Conservation (phyloP, 2,329 filamentous ascomycete species). For the Colletotrichum euphorbiae region DNA sequence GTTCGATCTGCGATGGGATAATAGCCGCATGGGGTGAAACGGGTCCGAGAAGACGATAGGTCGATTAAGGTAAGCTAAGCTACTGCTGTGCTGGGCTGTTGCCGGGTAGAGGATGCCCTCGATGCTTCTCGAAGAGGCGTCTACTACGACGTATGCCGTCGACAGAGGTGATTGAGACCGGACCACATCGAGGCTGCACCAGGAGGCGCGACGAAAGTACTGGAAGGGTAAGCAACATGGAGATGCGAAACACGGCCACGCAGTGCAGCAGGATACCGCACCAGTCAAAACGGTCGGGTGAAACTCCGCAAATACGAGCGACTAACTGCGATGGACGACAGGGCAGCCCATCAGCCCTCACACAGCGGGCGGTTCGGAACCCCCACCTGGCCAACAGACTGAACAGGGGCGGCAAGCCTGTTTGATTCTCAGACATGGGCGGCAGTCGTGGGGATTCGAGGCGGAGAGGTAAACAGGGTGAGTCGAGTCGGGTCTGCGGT, state of each 20-base stretch:
- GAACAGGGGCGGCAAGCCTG: conserved; percentile 15
- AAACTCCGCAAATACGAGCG: conserved; percentile 37
- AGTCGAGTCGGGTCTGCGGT: neutral
- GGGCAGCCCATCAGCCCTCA: neutral
- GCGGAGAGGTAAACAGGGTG: conserved; percentile 23
- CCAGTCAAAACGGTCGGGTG: conserved; percentile 32
- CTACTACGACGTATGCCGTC: conserved; percentile 11
- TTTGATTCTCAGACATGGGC: conserved; percentile 7
- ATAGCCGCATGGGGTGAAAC: conserved; percentile 27
- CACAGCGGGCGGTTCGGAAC: conserved; percentile 26
- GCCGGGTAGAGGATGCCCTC: conserved; percentile 14
- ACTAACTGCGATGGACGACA: conserved; percentile 1
- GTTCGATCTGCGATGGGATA: conserved; percentile 19
- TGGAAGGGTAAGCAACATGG: conserved; percentile 29
- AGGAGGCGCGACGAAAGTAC: conserved; percentile 3
- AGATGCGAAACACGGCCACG: conserved; percentile 36
- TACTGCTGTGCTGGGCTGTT: neutral
- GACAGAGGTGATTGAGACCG: conserved; percentile 2
- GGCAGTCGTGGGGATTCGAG: neutral
- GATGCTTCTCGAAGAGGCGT: conserved; percentile 18
- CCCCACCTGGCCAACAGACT: conserved; percentile 12
- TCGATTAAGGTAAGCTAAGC: conserved; percentile 1
- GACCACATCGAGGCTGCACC: conserved; percentile 8
- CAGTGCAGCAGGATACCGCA: conserved; percentile 22
- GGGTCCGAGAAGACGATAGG: conserved; percentile 21